Conservation (phyloP, 352 stramenopile species). For the Phytophthora sp. region DNA sequence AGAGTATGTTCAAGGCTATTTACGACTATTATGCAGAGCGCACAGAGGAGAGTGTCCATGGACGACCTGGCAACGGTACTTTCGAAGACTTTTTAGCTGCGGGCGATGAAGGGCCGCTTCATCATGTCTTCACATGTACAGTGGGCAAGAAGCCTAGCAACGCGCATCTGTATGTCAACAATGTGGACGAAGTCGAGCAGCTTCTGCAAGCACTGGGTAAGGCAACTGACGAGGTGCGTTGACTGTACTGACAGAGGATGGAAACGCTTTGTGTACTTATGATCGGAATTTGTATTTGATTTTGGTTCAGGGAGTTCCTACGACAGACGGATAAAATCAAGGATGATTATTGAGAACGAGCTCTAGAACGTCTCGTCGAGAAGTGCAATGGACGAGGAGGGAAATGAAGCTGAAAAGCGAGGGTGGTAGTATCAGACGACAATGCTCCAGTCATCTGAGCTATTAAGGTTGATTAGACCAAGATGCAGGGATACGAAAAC, state of each 20-base stretch:
- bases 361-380: background rate
- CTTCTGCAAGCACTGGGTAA: slow-evolving; percentile 72
- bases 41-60: slow-evolving; percentile 83
- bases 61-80: slow-evolving; percentile 31
- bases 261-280: background rate
- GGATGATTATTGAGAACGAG: slow-evolving; percentile 14
- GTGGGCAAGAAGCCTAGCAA: slow-evolving; percentile 93
- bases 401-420: background rate
- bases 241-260: background rate
- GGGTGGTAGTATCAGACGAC: slow-evolving; percentile 11
- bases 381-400: background rate
- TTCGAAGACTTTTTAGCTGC: slow-evolving; percentile 33
- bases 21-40: slow-evolving; percentile 92
- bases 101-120: slow-evolving; percentile 58
- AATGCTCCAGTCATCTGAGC: background rate
- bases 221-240: slow-evolving; percentile 33
- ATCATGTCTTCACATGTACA: slow-evolving; percentile 92
- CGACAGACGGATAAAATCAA: background rate
- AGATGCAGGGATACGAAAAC: background rate
- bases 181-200: slow-evolving; percentile 87
- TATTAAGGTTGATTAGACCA: background rate
- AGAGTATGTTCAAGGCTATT: slow-evolving; percentile 97
- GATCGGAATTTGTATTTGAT: no score
- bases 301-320: background rate
- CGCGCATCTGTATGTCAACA: slow-evolving; percentile 91